These are phyloP conservation scores for Sphaerosporella brunnea DNA, from an alignment of 495 filamentous ascomycete genomes.

Conservation along the genomic window DNA sequence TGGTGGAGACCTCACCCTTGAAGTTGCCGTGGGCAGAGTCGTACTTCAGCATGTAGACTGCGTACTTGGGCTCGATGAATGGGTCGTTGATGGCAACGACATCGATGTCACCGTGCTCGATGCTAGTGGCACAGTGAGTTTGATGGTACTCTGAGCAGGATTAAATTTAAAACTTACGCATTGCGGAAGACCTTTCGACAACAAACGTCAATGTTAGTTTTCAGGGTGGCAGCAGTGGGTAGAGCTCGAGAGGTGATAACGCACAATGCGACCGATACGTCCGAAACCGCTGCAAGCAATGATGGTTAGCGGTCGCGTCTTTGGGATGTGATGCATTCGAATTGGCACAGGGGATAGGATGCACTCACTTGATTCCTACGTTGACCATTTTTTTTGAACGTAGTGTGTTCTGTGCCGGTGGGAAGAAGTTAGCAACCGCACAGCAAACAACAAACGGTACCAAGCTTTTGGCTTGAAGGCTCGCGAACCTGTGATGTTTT, in stretches of 20 bases:
- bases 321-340: no score
- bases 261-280: constrained; percentile 93
- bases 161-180: constrained; percentile 39
- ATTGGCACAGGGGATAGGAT: background rate
- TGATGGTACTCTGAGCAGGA: constrained; percentile 1
- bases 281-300: constrained; percentile 95
- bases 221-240: background rate
- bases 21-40: constrained; percentile 92
- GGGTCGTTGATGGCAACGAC: constrained; percentile 97
- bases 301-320: no score
- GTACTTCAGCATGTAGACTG: constrained; percentile 98
- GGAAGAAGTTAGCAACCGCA: background rate
- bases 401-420: background rate
- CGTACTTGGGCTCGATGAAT: constrained; percentile 96
- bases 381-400: constrained; percentile 26
- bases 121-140: constrained; percentile 37
- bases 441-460: no score
- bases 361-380: constrained; percentile 24
- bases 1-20: constrained; percentile 70
- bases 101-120: constrained; percentile 68
- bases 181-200: constrained; percentile 49
- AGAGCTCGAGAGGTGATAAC: constrained; percentile 15
- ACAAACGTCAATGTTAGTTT: no score
- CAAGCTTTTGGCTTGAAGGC: no score
- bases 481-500: no score